Evolutionary conservation across 306 rosid genomes (phyloP), one percentile per base, ranked within the genome.

Genomic region (Lupinus albus): DNA sequence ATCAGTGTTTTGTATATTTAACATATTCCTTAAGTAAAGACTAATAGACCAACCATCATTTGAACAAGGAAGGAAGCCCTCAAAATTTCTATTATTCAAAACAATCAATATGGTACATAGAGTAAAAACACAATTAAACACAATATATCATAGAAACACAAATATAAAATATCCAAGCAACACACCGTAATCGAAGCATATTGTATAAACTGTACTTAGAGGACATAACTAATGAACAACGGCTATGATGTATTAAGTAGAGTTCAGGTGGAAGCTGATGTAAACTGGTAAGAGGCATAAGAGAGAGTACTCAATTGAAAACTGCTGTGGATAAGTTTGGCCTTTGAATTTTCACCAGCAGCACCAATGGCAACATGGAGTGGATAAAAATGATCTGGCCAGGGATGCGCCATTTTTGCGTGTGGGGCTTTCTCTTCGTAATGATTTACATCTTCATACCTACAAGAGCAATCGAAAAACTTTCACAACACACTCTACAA

Each of bases 311-410:
- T 91, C 28, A 28, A 8, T 6, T 74, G 75, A 87, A 91, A 85
- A 62, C 90, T 84, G 46, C 62, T 76, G 69, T 89, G 98, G 35
- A 89, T 76, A 42, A 78, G 78, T 72, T 87, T 85, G 0, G 95
- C 83, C 77, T 85, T 84, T 0, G 92, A 16, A 48, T 68, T 32
- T 38, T 54, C 84, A 32, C 95, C 92, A 2, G 95, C 92, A 4
- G 98, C 96, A 12, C 96, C 98, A 49, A 84, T 72, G 11, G 98
- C 98, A 11, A 92, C 89, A 4, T 89, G 92, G 63, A 92, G 55
- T 0, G 97, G 97, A 48, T 58, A 92, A 44, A 92, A 80, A 48
- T 92, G 97, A 57, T 92, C 97, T 0, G 96, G 92, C 77, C 67
- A 67, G 0, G 96, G 97, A 62, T 87, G 97, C 33, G 96, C 90